These are phyloP conservation scores for Aureobasidium uvarum DNA, from an alignment of 2,329 filamentous ascomycete species.

Conservation along the genomic window DNA sequence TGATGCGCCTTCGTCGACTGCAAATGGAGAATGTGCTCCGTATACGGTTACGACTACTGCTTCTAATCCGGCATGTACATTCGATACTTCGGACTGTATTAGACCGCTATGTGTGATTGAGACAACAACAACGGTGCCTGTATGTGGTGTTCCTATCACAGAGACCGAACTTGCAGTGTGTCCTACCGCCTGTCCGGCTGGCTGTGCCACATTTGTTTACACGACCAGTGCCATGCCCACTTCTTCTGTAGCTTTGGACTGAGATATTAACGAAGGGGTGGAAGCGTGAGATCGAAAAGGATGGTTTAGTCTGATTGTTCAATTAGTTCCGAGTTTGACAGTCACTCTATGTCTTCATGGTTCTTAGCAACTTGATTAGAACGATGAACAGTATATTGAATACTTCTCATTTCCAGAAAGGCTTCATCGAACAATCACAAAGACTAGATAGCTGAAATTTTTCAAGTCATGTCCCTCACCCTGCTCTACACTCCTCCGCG, in stretches of 20 bases:
- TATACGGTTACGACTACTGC: constrained; percentile 24
- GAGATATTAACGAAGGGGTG: not conserved
- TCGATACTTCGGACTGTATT: constrained; percentile 20
- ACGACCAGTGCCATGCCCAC: not conserved
- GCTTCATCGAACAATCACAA: too few relatives aligned
- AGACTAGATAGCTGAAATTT: not conserved
- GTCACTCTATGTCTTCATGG: not conserved
- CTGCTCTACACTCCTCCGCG: not conserved
- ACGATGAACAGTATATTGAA: not conserved
- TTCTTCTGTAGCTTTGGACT: not conserved
- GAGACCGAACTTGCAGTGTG: constrained; percentile 28
- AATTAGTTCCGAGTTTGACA: not conserved
- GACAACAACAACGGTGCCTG: constrained; percentile 25
- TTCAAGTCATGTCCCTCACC: not conserved
- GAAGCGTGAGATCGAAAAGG: not conserved
- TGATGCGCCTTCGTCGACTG: not conserved
- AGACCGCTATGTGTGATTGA: constrained; percentile 23
- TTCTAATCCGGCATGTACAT: constrained; percentile 15
- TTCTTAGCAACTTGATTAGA: not conserved
- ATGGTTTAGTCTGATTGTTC: not conserved
- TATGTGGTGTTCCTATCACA: constrained; percentile 11
- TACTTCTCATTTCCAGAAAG: not conserved
- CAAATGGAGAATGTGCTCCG: not conserved
- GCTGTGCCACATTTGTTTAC: constrained; percentile 27
- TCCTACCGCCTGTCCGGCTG: constrained; percentile 31